Evolutionary conservation across 1,284 basidiomycete species (phyloP).

Genomic region (Cutaneotrichosporon daszewskae): DNA sequence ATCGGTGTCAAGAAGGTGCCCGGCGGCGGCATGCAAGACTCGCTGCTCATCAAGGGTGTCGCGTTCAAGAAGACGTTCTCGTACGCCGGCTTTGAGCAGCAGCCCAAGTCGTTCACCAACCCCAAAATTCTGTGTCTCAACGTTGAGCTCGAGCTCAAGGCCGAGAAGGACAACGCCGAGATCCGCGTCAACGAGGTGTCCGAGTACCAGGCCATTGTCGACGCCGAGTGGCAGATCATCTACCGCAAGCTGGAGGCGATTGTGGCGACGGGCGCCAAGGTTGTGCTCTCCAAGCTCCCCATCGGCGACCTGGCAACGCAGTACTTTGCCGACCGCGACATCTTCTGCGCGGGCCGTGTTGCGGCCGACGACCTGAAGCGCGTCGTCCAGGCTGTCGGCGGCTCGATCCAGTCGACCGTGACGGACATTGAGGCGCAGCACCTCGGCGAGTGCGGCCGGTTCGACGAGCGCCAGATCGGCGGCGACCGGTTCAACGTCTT

Average conservation of each 20-base stretch:
- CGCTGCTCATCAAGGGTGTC: conserved; percentile 78
- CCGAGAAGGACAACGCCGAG: conserved; percentile 99
- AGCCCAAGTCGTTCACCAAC: conserved; percentile 86
- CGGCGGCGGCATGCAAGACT: conserved; percentile 98
- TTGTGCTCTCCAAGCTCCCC: conserved; percentile 95
- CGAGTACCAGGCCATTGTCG: conserved; percentile 98
- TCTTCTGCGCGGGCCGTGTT: conserved; percentile 98
- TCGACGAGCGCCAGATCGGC: conserved; percentile 94
- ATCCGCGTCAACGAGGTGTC: conserved; percentile 93
- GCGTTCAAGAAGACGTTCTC: conserved; percentile 99
- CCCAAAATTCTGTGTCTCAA: conserved; percentile 92
- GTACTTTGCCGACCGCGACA: conserved; percentile 98
- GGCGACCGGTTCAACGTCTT: conserved; percentile 97
- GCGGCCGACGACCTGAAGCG: conserved; percentile 84
- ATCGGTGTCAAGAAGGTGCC: conserved; percentile 99
- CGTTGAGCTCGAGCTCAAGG: conserved; percentile 97
- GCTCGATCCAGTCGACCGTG: conserved; percentile 89
- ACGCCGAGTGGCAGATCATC: conserved; percentile 99
- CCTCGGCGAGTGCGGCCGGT: conserved; percentile 83
- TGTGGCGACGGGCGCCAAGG: conserved; percentile 92
- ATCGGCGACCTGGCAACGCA: conserved; percentile 98
- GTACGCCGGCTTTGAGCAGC: conserved; percentile 98
- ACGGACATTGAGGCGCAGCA: conserved; percentile 87
- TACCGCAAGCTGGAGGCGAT: conserved; percentile 96
- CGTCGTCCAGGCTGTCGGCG: conserved; percentile 93